These are phyloP conservation scores for Shiraia bambusicola DNA, from an alignment of 2,329 filamentous ascomycete genomes.

Conservation along the genomic window DNA sequence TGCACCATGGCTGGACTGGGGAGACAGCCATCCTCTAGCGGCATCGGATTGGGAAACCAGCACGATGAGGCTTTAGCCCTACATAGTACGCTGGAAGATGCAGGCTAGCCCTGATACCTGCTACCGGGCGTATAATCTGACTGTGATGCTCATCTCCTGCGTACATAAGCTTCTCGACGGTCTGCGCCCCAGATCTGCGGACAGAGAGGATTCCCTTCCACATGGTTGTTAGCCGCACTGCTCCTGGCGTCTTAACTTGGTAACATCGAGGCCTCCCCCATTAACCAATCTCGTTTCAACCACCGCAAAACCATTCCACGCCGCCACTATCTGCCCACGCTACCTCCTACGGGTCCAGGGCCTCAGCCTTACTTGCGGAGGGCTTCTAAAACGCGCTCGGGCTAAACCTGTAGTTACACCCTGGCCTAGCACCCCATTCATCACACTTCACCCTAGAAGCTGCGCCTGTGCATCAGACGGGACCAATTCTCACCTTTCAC, in stretches of 20 bases:
- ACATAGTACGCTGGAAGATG: constrained; percentile 20
- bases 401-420: constrained; percentile 38
- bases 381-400: constrained; percentile 29
- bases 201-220: constrained; percentile 8
- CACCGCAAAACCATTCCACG: constrained; percentile 40
- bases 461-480: constrained; percentile 36
- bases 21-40: constrained; percentile 24
- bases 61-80: constrained; percentile 28
- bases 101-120: constrained; percentile 20
- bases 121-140: constrained; percentile 18
- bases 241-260: constrained; percentile 29
- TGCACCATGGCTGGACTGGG: constrained; percentile 34
- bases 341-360: constrained; percentile 26
- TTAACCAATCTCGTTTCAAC: constrained; percentile 31
- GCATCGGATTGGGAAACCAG: constrained; percentile 28
- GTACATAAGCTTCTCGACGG: constrained; percentile 26
- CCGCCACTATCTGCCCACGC: constrained; percentile 42
- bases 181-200: constrained; percentile 35
- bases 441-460: constrained; percentile 26
- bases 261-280: constrained; percentile 28
- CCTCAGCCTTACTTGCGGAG: constrained; percentile 43
- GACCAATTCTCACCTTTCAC: constrained; percentile 29
- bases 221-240: constrained; percentile 15
- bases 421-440: constrained; percentile 35
- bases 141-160: constrained; percentile 25